Percentiles rank a stretch among this genome's conserved stretches.
Conservation (phyloP, 148 eudicot genomes). For the Persicaria maculosa region DNA sequence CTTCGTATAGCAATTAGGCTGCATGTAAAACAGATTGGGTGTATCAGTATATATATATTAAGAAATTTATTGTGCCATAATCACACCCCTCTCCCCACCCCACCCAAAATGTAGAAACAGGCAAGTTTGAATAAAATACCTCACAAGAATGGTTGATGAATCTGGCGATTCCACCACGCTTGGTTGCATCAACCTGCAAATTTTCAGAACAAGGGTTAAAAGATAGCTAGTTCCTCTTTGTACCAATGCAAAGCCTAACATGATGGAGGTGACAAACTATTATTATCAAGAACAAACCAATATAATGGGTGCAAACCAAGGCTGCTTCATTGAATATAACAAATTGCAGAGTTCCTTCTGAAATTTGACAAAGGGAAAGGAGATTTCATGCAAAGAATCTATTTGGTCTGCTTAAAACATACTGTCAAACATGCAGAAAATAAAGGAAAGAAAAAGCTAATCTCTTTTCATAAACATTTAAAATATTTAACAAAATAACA, state of each 20-base stretch:
- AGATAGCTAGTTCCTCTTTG: not conserved
- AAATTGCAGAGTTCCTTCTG: not conserved
- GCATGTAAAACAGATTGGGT: constrained; percentile 16
- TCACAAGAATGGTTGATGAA: constrained; percentile 98
- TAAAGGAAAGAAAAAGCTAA: not conserved
- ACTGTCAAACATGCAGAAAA: not conserved
- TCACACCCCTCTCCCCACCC: not conserved
- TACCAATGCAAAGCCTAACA: not conserved
- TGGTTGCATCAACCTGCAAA: constrained; percentile 94
- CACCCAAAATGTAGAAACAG: not conserved
- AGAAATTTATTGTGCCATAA: not conserved
- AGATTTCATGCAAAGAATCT: not conserved
- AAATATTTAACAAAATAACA: not conserved
- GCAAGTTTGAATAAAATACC: constrained; percentile 30
- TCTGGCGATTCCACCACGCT: constrained; percentile 99
- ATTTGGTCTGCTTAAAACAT: not conserved
- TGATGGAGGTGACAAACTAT: constrained; percentile 4
- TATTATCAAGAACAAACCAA: not conserved
- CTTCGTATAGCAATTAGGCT: constrained; percentile 99
- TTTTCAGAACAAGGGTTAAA: constrained; percentile 1
- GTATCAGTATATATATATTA: not conserved
- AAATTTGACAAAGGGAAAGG: not conserved
- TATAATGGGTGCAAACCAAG: not conserved
- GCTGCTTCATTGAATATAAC: constrained; percentile 1
- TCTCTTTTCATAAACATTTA: not conserved